phyloP scores from a whole-genome alignment of 23 red algal species.

The Gracilaria gracilis region DNA sequence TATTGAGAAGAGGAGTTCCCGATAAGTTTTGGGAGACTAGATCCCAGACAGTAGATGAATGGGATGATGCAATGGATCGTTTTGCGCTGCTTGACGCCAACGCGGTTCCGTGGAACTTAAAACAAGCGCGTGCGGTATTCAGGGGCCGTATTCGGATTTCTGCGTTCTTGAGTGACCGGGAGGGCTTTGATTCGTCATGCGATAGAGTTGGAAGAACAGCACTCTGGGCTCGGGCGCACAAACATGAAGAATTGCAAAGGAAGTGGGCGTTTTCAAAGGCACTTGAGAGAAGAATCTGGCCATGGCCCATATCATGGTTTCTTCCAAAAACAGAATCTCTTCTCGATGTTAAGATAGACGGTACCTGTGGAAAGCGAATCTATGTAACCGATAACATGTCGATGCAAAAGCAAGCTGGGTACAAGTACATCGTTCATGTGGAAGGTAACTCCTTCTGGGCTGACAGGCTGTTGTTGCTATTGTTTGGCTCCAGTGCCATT shows the following conservation, averaged over 20 bases:
- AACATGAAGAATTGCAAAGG: slow-evolving; percentile 2
- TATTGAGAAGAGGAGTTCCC: slow-evolving; percentile 59
- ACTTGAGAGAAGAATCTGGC: slow-evolving; percentile 32
- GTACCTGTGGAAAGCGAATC: slow-evolving; percentile 57
- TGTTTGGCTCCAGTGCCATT: slow-evolving; percentile 60
- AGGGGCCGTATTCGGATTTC: slow-evolving; percentile 52
- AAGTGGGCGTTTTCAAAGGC: slow-evolving; percentile 16
- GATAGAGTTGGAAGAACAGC: slow-evolving; percentile 46
- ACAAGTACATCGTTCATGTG: slow-evolving; percentile 59
- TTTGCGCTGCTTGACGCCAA: neutral
- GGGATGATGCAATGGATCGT: slow-evolving; percentile 60
- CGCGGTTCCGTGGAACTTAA: slow-evolving; percentile 30
- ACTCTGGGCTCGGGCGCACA: slow-evolving; percentile 34
- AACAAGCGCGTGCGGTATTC: slow-evolving; percentile 54
- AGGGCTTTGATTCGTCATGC: slow-evolving; percentile 23
- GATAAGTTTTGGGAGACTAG: slow-evolving; percentile 20
- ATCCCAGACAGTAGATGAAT: slow-evolving; percentile 32
- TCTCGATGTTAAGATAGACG: slow-evolving; percentile 64
- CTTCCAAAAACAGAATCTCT: slow-evolving; percentile 18
- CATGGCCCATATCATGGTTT: slow-evolving; percentile 31
- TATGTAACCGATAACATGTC: slow-evolving; percentile 39
- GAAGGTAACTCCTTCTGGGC: slow-evolving; percentile 78
- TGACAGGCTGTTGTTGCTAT: slow-evolving; percentile 55
- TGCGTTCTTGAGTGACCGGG: neutral
- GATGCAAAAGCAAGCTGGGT: slow-evolving; percentile 42